Conservation (phyloP, 2,329 filamentous ascomycete genomes). For the Elsinoe australis region DNA sequence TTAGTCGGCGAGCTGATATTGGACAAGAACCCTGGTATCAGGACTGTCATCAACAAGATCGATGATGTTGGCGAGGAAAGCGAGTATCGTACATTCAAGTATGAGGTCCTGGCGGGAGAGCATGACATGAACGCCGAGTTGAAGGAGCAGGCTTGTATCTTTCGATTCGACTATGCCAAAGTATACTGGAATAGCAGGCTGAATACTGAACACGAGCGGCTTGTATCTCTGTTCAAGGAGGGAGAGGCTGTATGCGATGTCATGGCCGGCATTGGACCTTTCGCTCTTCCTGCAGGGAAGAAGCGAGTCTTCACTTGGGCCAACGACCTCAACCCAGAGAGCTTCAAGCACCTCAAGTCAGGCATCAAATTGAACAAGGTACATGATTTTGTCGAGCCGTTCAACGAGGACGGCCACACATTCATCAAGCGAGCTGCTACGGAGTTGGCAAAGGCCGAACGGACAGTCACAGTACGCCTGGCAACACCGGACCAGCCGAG, state of each 20-base stretch:
- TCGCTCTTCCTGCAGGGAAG: conserved; percentile 84
- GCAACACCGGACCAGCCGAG: conserved; percentile 20
- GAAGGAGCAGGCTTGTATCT: conserved; percentile 74
- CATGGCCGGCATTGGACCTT: conserved; percentile 95
- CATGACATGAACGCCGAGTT: conserved; percentile 78
- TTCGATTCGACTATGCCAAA: conserved; percentile 87
- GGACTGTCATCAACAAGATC: conserved; percentile 92
- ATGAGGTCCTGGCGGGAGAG: conserved; percentile 78
- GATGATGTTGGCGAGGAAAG: conserved; percentile 79
- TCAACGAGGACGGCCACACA: conserved; percentile 70
- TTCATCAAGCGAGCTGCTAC: conserved; percentile 71
- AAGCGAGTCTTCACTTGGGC: conserved; percentile 89
- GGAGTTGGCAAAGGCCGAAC: conserved; percentile 46
- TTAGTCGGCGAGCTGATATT: conserved; percentile 77
- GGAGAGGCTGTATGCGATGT: conserved; percentile 91
- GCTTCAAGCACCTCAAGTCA: conserved; percentile 62
- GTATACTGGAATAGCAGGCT: conserved; percentile 98
- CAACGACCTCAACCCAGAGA: conserved; percentile 93
- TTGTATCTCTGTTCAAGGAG: conserved; percentile 66
- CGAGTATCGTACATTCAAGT: conserved; percentile 83
- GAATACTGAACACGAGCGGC: conserved; percentile 76
- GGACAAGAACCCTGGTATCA: conserved; percentile 77
- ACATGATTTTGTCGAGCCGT: conserved; percentile 62
- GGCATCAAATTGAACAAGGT: conserved; percentile 75
- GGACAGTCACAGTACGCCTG: conserved; percentile 38